phyloP scores from a whole-genome alignment of 2,329 filamentous ascomycete species.

The Alternaria sp. region DNA sequence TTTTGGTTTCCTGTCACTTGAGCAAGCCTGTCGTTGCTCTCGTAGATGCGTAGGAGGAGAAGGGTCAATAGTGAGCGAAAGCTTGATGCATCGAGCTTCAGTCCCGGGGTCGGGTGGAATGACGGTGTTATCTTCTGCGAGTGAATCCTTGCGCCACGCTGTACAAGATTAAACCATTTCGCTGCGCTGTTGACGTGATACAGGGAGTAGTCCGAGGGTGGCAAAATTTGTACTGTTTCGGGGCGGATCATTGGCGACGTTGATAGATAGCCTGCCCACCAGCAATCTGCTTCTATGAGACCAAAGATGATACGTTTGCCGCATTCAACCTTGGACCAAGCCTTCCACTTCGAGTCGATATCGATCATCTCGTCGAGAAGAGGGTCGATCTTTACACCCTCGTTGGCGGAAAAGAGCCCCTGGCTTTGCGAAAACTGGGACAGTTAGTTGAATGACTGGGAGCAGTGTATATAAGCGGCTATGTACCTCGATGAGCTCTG shows the following conservation, averaged over 20 bases:
- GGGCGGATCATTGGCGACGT: constrained; percentile 58
- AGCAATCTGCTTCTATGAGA: constrained; percentile 58
- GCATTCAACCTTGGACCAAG: constrained; percentile 63
- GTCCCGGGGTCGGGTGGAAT: constrained; percentile 43
- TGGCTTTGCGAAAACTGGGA: constrained; percentile 58
- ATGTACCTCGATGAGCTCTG: constrained; percentile 58
- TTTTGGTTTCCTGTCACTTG: constrained; percentile 37
- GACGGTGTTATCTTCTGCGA: constrained; percentile 46
- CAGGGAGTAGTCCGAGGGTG: constrained; percentile 57
- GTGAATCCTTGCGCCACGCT: constrained; percentile 42
- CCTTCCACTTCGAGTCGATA: constrained; percentile 60
- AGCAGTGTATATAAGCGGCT: background rate
- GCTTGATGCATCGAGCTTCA: constrained; percentile 43
- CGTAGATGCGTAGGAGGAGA: constrained; percentile 44
- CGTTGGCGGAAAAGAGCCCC: constrained; percentile 60
- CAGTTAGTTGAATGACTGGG: constrained; percentile 18
- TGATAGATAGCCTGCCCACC: constrained; percentile 59
- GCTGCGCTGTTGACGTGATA: constrained; percentile 54
- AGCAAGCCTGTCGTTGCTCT: constrained; percentile 46
- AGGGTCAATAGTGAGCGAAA: constrained; percentile 45
- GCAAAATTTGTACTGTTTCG: constrained; percentile 57
- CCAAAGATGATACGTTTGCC: constrained; percentile 60
- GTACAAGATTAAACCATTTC: constrained; percentile 45
- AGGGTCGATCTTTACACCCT: constrained; percentile 48
- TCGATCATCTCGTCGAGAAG: constrained; percentile 57